phyloP scores from a whole-genome alignment of 2,329 filamentous ascomycete genomes.

The Chaetomium sp. region DNA sequence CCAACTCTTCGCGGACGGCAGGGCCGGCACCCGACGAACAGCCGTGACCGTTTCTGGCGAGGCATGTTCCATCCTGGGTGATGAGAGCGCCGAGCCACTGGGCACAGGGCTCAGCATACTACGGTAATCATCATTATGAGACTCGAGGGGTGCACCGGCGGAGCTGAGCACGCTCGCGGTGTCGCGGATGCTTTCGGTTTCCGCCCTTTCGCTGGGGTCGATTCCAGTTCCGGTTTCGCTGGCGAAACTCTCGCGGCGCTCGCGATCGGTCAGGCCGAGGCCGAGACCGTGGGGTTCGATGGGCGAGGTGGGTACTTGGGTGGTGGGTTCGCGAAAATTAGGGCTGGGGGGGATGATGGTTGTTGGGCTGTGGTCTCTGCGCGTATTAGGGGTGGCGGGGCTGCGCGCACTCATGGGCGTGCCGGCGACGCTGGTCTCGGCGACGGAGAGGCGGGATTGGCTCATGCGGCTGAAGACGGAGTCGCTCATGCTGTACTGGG shows the following conservation, averaged over 20 bases:
- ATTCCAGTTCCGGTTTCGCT: neutral
- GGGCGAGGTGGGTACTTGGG: neutral
- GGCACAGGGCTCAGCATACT: constrained; percentile 19
- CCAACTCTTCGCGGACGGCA: constrained; percentile 35
- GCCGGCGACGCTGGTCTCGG: constrained; percentile 28
- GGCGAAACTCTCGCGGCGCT: constrained; percentile 15
- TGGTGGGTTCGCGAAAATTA: neutral
- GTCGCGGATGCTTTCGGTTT: constrained; percentile 6
- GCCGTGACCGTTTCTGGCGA: constrained; percentile 14
- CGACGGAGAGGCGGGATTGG: constrained; percentile 24
- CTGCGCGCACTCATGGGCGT: constrained; percentile 22
- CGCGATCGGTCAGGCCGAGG: constrained; percentile 12
- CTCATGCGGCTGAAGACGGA: constrained; percentile 36
- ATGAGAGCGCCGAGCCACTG: constrained; percentile 29
- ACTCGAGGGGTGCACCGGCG: neutral
- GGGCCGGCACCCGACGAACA: constrained; percentile 24
- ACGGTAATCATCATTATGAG: neutral
- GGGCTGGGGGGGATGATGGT: neutral
- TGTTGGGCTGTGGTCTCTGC: too few species aligned
- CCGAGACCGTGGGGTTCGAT: constrained; percentile 10
- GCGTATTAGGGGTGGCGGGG: constrained; percentile 18
- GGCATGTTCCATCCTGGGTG: constrained; percentile 24
- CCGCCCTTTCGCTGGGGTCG: neutral
- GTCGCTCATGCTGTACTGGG: constrained; percentile 33
- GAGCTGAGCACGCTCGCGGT: constrained; percentile 18